Conservation (phyloP, 73 alveolate genomes). For the Paramecium sexaurelia region DNA sequence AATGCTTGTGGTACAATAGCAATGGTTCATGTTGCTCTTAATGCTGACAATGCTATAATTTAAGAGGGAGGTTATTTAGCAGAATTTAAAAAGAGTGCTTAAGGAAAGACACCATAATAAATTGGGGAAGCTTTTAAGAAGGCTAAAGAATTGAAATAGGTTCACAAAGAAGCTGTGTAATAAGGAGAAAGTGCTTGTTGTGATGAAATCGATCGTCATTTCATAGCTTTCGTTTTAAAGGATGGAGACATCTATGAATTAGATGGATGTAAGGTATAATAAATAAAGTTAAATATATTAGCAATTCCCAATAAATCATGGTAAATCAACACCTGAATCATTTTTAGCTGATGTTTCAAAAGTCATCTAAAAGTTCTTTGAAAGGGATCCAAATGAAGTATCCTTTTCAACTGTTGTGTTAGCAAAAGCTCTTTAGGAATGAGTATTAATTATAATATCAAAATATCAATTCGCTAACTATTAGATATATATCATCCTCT, state of each 20-base stretch:
- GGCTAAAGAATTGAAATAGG: conserved; percentile 50
- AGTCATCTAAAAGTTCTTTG: conserved; percentile 65
- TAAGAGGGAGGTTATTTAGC: conserved; percentile 35
- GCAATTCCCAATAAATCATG: conserved; percentile 71
- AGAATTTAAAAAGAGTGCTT: conserved; percentile 25
- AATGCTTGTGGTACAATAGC: conserved; percentile 78
- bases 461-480: background rate
- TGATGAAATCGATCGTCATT: conserved; percentile 70
- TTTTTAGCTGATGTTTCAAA: conserved; percentile 66
- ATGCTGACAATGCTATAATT: conserved; percentile 30
- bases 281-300: background rate
- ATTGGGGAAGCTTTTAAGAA: conserved; percentile 48
- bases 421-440: conserved; percentile 56
- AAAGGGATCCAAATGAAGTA: conserved; percentile 68
- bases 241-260: conserved; percentile 70
- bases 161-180: conserved; percentile 64
- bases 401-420: conserved; percentile 68
- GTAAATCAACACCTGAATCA: conserved; percentile 45
- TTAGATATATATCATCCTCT: background rate
- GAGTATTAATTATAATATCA: background rate
- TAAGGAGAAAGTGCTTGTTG: conserved; percentile 62
- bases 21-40: conserved; percentile 62
- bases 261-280: conserved; percentile 68
- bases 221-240: conserved; percentile 68
- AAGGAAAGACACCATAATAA: conserved; percentile 33